Conservation (phyloP, 495 filamentous ascomycete genomes). For the Rhypophila decipiens region DNA sequence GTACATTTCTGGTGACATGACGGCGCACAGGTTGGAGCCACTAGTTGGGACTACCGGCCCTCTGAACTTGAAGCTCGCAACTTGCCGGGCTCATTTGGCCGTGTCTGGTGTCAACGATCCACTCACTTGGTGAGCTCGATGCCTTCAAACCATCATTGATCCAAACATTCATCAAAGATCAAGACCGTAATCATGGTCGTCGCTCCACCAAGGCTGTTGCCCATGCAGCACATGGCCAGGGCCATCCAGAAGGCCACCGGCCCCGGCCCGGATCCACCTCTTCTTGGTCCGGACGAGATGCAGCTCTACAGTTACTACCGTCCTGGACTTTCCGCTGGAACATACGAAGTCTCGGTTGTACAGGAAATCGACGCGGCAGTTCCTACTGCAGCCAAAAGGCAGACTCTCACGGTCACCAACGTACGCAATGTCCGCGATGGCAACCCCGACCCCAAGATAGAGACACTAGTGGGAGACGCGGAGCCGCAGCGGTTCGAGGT, state of each 20-base stretch:
- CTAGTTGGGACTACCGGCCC: no score
- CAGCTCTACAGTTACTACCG: slow-evolving; percentile 24
- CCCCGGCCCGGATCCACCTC: not conserved
- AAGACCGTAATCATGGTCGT: not conserved
- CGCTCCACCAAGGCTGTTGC: not conserved
- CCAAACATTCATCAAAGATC: no score
- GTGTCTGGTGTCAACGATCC: no score
- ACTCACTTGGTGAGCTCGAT: no score
- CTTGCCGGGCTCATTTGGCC: no score
- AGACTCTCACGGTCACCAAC: not conserved
- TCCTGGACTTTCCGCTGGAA: slow-evolving; percentile 23
- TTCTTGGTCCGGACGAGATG: slow-evolving; percentile 14
- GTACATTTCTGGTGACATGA: no score
- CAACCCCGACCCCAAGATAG: not conserved
- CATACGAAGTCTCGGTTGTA: slow-evolving; percentile 13
- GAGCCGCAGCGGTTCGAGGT: slow-evolving; percentile 25
- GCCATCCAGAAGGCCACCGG: not conserved
- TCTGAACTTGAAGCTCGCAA: no score
- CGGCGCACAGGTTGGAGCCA: no score
- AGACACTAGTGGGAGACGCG: no score
- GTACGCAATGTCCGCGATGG: not conserved
- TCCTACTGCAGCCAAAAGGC: not conserved
- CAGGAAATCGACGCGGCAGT: slow-evolving; percentile 11
- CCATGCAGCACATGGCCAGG: not conserved
- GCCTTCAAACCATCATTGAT: no score